Conservation (phyloP, 1,139 yeast genomes). For the Lodderomyces theae region DNA sequence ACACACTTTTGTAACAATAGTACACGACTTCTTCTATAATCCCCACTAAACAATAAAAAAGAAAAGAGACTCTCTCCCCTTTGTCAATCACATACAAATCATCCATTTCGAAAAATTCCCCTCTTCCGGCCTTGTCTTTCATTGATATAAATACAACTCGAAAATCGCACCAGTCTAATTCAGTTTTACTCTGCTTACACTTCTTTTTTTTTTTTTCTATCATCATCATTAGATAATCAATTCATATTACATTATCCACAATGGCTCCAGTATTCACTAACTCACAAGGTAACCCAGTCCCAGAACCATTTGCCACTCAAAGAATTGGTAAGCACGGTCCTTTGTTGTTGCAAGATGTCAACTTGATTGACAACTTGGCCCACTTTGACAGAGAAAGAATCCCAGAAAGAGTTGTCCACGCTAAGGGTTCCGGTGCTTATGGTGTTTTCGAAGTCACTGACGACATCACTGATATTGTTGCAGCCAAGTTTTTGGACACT, state of each 20-base stretch:
- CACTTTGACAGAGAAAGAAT: conserved; percentile 86
- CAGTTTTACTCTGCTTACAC: background rate
- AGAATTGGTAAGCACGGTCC: conserved; percentile 76
- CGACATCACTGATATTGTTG: conserved; percentile 71
- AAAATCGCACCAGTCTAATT: background rate
- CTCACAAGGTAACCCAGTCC: conserved; percentile 71
- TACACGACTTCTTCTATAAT: background rate
- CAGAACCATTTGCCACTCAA: conserved; percentile 69
- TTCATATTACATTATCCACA: background rate
- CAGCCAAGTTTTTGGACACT: conserved; percentile 66
- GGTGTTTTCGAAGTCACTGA: conserved; percentile 82
- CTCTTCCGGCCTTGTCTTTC: background rate
- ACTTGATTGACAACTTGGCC: conserved; percentile 71
- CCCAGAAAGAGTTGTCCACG: conserved; percentile 89
- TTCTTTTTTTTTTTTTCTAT: no score
- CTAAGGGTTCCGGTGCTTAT: conserved; percentile 86
- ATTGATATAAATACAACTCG: background rate
- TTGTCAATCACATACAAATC: no score
- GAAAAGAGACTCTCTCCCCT: no score
- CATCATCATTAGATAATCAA: background rate
- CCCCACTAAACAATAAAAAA: conserved; percentile 1
- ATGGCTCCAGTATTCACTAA: conserved; percentile 56
- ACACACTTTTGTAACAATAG: background rate
- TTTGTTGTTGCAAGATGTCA: conserved; percentile 72
- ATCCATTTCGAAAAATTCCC: no score